Evolutionary conservation across 192 early-diverging fungal genomes (phyloP).

Genomic region (Lobosporangium transversale): DNA sequence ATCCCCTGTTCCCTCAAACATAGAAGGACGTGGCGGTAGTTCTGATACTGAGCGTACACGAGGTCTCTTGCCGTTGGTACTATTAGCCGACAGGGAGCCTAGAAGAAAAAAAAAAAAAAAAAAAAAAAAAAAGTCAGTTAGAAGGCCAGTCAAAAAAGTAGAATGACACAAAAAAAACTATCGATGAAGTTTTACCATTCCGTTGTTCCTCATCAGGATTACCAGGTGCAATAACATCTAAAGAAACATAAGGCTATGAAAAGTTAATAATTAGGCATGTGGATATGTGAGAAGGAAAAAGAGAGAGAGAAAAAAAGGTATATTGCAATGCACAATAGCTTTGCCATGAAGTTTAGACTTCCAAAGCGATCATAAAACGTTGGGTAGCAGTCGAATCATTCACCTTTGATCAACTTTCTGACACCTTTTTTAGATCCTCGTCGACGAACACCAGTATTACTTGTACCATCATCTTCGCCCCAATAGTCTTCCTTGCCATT

Average conservation of each 20-base stretch:
- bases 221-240: constrained; percentile 45
- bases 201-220: constrained; percentile 26
- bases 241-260: not conserved
- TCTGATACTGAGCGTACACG: constrained; percentile 44
- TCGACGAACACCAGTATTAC: constrained; percentile 11
- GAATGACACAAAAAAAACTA: no score
- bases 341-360: not conserved
- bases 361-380: no score
- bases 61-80: constrained; percentile 1
- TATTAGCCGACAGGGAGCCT: constrained; percentile 22
- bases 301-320: not conserved
- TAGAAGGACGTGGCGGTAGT: constrained; percentile 38
- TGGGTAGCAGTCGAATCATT: no score
- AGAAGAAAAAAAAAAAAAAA: constrained; percentile 4
- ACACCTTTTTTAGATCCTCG: constrained; percentile 41
- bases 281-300: not conserved
- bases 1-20: constrained; percentile 22
- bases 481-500: not conserved
- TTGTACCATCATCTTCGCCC: constrained; percentile 17
- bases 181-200: no score
- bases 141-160: not conserved
- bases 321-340: not conserved
- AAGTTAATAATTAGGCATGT: not conserved
- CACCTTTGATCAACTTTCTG: constrained; percentile 36
- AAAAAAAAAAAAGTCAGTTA: not conserved